These are phyloP conservation scores for Neurospora sp. DNA, from an alignment of 495 filamentous ascomycete species.

Conservation along the genomic window DNA sequence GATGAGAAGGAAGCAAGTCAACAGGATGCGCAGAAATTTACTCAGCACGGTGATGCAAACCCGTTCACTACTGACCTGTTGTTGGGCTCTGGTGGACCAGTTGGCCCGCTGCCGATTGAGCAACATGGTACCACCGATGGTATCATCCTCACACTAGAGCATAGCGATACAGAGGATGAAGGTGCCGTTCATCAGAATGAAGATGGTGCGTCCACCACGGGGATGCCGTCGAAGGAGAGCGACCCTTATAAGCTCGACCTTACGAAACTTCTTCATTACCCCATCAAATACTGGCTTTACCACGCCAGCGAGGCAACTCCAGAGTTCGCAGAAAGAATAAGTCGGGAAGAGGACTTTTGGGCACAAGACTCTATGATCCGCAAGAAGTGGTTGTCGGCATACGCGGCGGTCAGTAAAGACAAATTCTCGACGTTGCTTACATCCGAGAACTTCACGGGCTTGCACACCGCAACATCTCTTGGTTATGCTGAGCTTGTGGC, in stretches of 20 bases:
- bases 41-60: too few relatives aligned
- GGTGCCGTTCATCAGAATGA: too few relatives aligned
- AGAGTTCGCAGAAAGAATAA: slow-evolving; percentile 25
- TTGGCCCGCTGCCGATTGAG: too few relatives aligned
- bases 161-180: too few relatives aligned
- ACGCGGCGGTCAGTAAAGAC: slow-evolving; percentile 15
- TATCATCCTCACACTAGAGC: too few relatives aligned
- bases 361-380: slow-evolving; percentile 19
- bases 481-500: neutral
- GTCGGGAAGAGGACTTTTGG: slow-evolving; percentile 28
- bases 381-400: slow-evolving; percentile 23
- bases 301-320: slow-evolving; percentile 25
- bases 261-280: slow-evolving; percentile 10
- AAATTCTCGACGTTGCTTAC: neutral
- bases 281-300: slow-evolving; percentile 27
- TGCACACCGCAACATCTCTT: neutral
- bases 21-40: too few relatives aligned
- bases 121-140: too few relatives aligned
- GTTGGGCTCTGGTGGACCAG: too few relatives aligned
- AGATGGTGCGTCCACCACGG: neutral
- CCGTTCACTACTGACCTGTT: too few relatives aligned
- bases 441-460: neutral
- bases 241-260: neutral
- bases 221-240: neutral
- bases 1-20: too few relatives aligned